Evolutionary conservation across 371 early-diverging fungal species (phyloP), one percentile per base, ranked within the genome.

Genomic region (Dinochytrium kinnereticum): DNA sequence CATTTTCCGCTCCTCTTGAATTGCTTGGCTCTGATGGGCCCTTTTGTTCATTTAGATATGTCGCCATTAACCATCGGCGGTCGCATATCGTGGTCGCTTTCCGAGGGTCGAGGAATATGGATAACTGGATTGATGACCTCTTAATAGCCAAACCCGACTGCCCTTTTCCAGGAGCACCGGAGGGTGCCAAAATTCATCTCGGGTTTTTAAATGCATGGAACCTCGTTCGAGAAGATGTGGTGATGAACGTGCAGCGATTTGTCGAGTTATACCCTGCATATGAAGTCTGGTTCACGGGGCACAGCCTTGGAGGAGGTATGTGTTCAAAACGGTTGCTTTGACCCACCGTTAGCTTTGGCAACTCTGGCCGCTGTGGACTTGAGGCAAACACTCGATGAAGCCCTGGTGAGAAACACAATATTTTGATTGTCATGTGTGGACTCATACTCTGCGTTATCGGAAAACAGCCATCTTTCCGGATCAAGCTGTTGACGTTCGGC

Each of bases 91-190:
- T 76, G n/a, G 34, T 79, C 36, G 31, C 79, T 1, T 79, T 79
- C 57, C 59, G 79, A 0, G 79, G 79, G n/a, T 51, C 79, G 13
- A 64, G 71, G 37, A 73, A 72, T 24, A 34, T 79, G 26, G 69
- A 73, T 49, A 76, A 70, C 34, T 79, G 79, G 79, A 70, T 79
- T 51, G 59, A 73, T 3, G 69, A 76, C 37, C 64, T 76, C 39
- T 30, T 57, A 71, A 40, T 55, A 30, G 78, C 78, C 5, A 74
- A 72, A 65, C 72, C 76, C 1, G 79, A 79, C 37, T 73, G 59
- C 40, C 69, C 71, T 44, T 69, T 74, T 40, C 74, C 73, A 33
- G 65, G 73, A 19, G 73, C 76, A n/a, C 79, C 79, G 2, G 71
- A 64, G 1, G 78, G 72, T 2, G 66, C 76, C 30, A 72, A 74